Evolutionary conservation across 2,329 filamentous ascomycete species (phyloP), one percentile per base, ranked within the genome.

Genomic region (Didymella keratinophila): DNA sequence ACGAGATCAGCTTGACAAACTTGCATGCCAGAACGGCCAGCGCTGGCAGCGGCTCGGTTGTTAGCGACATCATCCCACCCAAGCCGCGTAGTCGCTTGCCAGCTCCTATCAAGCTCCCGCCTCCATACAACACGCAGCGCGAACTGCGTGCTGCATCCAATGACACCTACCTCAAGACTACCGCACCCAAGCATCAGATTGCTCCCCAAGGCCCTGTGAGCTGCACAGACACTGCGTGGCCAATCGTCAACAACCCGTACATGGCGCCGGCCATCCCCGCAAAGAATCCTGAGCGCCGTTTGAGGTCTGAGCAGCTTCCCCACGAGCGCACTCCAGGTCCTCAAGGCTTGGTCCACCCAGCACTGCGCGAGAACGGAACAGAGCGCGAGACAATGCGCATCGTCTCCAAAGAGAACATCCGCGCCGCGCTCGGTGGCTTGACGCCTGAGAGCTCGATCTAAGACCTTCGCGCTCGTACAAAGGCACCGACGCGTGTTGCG

Each of bases 381-480:
- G 42, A 53, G 23, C 61, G 60, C 23, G 52, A 55, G 51, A 36
- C 69, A 48, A 23, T 50, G 7, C 72, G 70, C 18, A 73, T 74
- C 41, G 63, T 76, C 2, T 75, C 73, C 6, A 72, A 65, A 39
- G 71, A 75, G 23, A 76, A 74, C 36, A 75, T 76, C 25, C 72
- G 73, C 14, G 61, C 66, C 21, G 68, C 63, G 8, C 57, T 76
- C 11, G 60, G 54, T 23, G 43, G 50, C 36, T 18, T 65, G 23
- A 70, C 70, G 6, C 57, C 53, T 3, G 64, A 69, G 3, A 61
- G 59, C 27, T 70, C 67, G 3, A 51, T 43, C 3, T 69, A 73
- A n/a, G 58, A 65, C 6, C 16, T 67, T 11, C 23, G 23, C 6
- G 42, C 46, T 12, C 34, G 37, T 52, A 11, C 41, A 30, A 6